phyloP scores from a whole-genome alignment of 345 rosid genomes.

The Carallia pectinifolia region DNA sequence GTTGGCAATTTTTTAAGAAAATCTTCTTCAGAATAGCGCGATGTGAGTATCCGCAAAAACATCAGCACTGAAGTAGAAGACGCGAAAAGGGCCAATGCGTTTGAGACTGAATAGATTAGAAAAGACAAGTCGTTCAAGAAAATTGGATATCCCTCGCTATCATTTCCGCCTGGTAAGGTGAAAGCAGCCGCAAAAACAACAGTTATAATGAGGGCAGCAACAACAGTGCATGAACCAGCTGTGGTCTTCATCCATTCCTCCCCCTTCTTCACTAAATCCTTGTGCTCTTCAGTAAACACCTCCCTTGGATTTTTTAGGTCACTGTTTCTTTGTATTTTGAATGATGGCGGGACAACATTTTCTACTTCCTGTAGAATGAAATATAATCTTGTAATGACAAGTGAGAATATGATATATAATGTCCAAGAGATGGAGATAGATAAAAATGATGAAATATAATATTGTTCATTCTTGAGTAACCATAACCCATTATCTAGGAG shows the following conservation, averaged over 20 bases:
- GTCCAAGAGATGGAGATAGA: too few species aligned
- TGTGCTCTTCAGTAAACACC: slow-evolving; percentile 1
- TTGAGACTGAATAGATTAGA: background rate
- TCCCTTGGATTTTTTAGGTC: background rate
- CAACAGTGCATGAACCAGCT: background rate
- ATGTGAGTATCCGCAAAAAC: too few species aligned
- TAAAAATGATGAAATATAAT: background rate
- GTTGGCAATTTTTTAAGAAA: too few species aligned
- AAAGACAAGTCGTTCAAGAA: background rate
- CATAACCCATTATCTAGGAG: too few species aligned
- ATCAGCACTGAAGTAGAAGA: background rate
- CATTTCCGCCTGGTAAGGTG: background rate
- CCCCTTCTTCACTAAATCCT: background rate
- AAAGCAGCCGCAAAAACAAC: slow-evolving; percentile 3
- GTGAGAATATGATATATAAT: too few species aligned
- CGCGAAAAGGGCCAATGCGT: background rate
- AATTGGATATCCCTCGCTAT: background rate
- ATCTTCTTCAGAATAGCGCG: too few species aligned
- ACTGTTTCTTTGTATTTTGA: background rate
- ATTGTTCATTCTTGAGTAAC: too few species aligned
- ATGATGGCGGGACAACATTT: background rate
- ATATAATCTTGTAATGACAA: background rate
- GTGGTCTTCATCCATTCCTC: slow-evolving; percentile 6
- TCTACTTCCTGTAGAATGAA: background rate
- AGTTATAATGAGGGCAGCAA: slow-evolving; percentile 2